Evolutionary conservation across 2,329 filamentous ascomycete genomes (phyloP), one percentile per base, ranked within the genome.

Genomic region (Aureobasidium leucospermi): DNA sequence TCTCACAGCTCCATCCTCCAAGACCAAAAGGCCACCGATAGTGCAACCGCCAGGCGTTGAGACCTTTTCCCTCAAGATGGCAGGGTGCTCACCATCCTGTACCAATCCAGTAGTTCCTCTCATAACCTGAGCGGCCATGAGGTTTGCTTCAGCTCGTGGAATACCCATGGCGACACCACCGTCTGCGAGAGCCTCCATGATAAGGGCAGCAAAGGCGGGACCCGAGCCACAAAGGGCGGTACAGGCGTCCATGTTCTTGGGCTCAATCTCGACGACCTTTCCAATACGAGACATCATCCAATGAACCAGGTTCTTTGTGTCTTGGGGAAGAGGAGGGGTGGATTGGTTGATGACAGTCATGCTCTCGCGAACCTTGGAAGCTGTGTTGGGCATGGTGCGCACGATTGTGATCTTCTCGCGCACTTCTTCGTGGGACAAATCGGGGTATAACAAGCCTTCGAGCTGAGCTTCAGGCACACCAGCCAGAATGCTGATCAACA

Each of bases 301-400:
- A 32, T 82, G 85, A 16, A 90, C 81, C 10, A 92, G 79, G 16
- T 68, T 61, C 68, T 81, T 76, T 32, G 79, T 79, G 16, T 77
- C 73, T 1, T 78, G 69, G 5, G 80, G 76, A 13, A 89, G 76
- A 3, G 85, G 79, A 8, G 85, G 83, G 8, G 76, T 78, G 6
- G 80, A 78, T 1, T 80, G 84, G 49, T 84, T 85, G 65, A 96
- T 87, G 58, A 94, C 78, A 8, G 78, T 93, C 88, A 94, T 94
- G 65, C 83, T 86, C 73, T 95, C 86, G 48, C 89, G 78, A 60
- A 95, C 87, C 51, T 89, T 80, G 29, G 86, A 85, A 10, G 90
- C 89, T 0, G 88, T 92, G 76, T 95, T 95, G 66, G 90, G 90
- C 83, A 95, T 90, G 58, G 87, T 89, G 34, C 90, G 81, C 4